Base-by-base conservation (phyloP, 495 filamentous ascomycete genomes). In the Pyrenopolyporus hunteri region DNA sequence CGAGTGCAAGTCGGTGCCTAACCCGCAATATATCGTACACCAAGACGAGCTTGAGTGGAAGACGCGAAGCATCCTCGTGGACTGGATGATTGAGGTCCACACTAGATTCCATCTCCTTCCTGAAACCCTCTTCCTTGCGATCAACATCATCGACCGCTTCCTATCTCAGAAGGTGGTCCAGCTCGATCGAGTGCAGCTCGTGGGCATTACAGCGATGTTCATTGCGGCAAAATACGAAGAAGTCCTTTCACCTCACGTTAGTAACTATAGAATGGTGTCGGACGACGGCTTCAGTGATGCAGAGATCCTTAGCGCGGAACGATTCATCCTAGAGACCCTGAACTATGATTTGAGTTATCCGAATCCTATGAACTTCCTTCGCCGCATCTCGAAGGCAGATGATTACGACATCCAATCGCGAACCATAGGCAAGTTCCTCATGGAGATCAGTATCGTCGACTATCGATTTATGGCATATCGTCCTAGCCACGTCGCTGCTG, bases 211-310 rank as follows among this genome's bases (percentile, higher is more conserved):
- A 42, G 94, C 94, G 70, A 98, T 98, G 94, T 92, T 98, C 81
- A 96, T 98, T 71, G 94, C 95, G 16, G 93, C 93, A 64, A 98
- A 98, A 78, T 98, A 98, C 67, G 94, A 98, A 73, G 94, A 98
- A 69, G 92, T 98, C 49, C 84, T 98, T 17, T 97, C 94, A 3
- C 95, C 94, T 26, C 94, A 98, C 70, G 91, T 98, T 31, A 86
- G 87, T 73, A 97, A 97, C 84, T 98, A 98, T 82, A 88, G 89
- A 59, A 90, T 96, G 66, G 91, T 98, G 65, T 91, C 94, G 67
- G 95, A 98, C 71, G 92, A 98, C 73, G 94, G 92, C 33, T 98
- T 98, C 72, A 86, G 85, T n/a, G 95, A 97, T 72, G 84, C 88
- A 40, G 93, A 98, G 73, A 98, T 98, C 63, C 81, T 98, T n/a